phyloP scores from a whole-genome alignment of 2,329 filamentous ascomycete species.

The Hypocreales sp. region DNA sequence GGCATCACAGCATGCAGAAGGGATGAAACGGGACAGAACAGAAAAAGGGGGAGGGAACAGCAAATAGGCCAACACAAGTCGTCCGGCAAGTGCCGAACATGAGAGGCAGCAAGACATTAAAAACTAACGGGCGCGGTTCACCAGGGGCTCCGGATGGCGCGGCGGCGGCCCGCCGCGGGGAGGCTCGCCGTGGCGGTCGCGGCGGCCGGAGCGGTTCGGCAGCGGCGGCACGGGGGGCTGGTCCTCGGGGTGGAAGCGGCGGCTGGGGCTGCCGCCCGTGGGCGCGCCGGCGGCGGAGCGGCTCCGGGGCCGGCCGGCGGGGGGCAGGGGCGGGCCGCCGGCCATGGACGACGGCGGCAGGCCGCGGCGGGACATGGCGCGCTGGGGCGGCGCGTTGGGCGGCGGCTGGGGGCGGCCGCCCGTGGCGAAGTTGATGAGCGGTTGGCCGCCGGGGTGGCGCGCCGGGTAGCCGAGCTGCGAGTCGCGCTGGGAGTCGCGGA shows the following conservation, averaged over 20 bases:
- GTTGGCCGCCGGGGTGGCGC: constrained; percentile 19
- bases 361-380: constrained; percentile 4
- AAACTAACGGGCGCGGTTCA: constrained; percentile 11
- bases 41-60: not conserved
- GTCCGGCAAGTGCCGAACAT: too few relatives aligned
- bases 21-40: too few relatives aligned
- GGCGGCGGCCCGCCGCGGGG: constrained; percentile 1
- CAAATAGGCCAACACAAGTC: not conserved
- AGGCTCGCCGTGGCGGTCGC: constrained; percentile 4
- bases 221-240: constrained; percentile 11
- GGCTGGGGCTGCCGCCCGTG: not conserved
- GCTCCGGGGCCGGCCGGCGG: constrained; percentile 7
- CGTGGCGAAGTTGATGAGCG: constrained; percentile 30
- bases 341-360: constrained; percentile 1
- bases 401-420: constrained; percentile 9
- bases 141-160: constrained; percentile 13
- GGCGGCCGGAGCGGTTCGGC: constrained; percentile 12
- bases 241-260: constrained; percentile 1
- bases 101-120: not conserved
- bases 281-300: constrained; percentile 9
- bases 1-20: too few relatives aligned
- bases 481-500: constrained; percentile 33
- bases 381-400: constrained; percentile 2
- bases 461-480: constrained; percentile 34
- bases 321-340: not conserved